phyloP scores from a whole-genome alignment of 2,329 filamentous ascomycete species.

The Xylariaceae sp. region DNA sequence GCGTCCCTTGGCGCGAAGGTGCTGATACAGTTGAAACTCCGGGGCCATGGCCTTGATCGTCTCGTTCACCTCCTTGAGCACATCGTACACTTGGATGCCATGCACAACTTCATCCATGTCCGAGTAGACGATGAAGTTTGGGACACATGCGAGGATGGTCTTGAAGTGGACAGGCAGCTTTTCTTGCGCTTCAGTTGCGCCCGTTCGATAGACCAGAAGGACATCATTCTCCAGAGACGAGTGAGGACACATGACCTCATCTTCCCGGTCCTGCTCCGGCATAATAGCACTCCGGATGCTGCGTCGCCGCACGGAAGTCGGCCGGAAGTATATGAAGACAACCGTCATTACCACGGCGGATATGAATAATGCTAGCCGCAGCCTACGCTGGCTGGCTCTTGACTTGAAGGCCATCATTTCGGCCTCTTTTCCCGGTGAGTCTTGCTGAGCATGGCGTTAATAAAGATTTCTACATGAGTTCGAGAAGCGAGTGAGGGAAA shows the following conservation, averaged over 20 bases:
- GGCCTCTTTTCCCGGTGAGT: neutral
- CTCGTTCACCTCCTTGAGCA: conserved; percentile 16
- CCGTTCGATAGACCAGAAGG: conserved; percentile 18
- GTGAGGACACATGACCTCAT: conserved; percentile 13
- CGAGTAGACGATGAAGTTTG: conserved; percentile 22
- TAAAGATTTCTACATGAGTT: neutral
- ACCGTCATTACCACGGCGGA: conserved; percentile 5
- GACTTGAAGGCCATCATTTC: conserved; percentile 16
- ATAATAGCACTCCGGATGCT: neutral
- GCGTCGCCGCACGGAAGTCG: neutral
- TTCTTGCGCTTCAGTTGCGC: conserved; percentile 17
- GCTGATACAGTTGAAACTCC: conserved; percentile 22
- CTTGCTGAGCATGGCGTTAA: neutral
- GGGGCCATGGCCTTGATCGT: conserved; percentile 16
- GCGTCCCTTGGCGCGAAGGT: conserved; percentile 17
- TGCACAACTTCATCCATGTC: conserved; percentile 22
- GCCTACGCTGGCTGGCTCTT: conserved; percentile 12
- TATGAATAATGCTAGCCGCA: conserved; percentile 11
- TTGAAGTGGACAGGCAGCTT: conserved; percentile 22
- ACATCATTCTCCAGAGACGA: conserved; percentile 19
- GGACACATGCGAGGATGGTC: conserved; percentile 21
- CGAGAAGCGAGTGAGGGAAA: neutral
- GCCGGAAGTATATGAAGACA: conserved; percentile 9
- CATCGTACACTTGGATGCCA: conserved; percentile 16
- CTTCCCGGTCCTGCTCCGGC: neutral